These are phyloP conservation scores for Aaosphaeria arxii DNA, from an alignment of 2,329 filamentous ascomycete genomes.

Conservation along the genomic window DNA sequence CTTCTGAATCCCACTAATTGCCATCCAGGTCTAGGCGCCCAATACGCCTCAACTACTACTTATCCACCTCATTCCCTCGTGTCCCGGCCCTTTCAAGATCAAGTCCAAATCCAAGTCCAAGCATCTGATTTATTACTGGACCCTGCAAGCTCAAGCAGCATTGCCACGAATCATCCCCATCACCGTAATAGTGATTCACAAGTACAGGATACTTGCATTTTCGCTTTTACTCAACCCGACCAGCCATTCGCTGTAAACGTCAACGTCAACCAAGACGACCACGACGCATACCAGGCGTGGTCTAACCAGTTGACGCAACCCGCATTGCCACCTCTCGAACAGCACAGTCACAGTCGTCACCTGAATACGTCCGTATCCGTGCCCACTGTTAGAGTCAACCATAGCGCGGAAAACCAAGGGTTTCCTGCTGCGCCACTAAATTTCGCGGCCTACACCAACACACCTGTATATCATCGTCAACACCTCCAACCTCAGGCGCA, in stretches of 20 bases:
- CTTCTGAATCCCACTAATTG: no score
- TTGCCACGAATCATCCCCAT: no score
- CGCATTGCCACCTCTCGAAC: neutral
- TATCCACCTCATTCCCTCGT: neutral
- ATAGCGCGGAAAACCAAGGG: conserved; percentile 7
- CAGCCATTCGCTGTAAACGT: neutral
- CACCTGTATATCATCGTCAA: conserved; percentile 21
- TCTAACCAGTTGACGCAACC: neutral
- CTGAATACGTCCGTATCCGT: neutral
- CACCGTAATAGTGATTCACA: no score
- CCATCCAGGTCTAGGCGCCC: no score
- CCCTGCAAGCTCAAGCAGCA: no score
- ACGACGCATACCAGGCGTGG: neutral
- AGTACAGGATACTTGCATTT: neutral
- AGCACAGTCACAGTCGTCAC: neutral
- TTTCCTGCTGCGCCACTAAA: conserved; percentile 33
- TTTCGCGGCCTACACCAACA: conserved; percentile 7
- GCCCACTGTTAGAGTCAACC: neutral
- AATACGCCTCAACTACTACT: neutral
- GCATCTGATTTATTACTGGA: neutral
- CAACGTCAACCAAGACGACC: neutral
- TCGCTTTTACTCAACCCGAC: neutral
- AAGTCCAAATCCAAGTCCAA: neutral
- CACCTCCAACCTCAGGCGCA: conserved; percentile 28
- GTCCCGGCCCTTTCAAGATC: no score